Evolutionary conservation across 169 alveolate species (phyloP), one percentile per base, ranked within the genome.

Genomic region (Eimeria sp.): DNA sequence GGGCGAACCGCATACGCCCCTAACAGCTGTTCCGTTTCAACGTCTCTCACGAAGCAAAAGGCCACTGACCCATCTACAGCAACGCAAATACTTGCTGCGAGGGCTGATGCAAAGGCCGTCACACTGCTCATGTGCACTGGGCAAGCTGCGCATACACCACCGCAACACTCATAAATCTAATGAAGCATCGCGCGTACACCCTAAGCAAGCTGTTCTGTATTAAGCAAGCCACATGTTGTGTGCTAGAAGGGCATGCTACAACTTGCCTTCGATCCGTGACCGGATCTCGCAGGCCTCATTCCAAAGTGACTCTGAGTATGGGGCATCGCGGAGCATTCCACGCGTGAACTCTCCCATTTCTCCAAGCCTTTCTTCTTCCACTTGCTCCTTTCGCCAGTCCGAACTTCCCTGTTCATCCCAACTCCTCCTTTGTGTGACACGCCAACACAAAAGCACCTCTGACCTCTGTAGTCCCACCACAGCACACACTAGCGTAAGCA

Each of bases 71-170:
- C 78, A 46, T 87, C 83, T 20, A 87, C 52, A 23, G 93, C 82
- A n/a, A 66, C 64, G 72, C 93, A 87, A 25, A 87, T 11, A 25
- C 43, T 60, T 43, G 93, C 93, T 46, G 93, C 93, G 68, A 87
- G 83, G 8, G 93, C 93, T 25, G 93, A 87, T 40, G 82, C 82
- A 20, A 87, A 87, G 43, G 93, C 93, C 52, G 66, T 64, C 49
- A 58, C 93, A 33, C 80, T 87, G 54, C 93, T 87, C 93, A 87
- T 87, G 66, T 87, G 93, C 64, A 87, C 93, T 27, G 93, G 93
- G 66, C 93, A 87, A 16, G 93, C 93, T 87, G 93, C 74, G 82
- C 82, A 43, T 68, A 78, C 88, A 78, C 88, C 25, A 27, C 68
- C 88, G 68, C 88, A 78, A 43, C 49, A 30, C 68, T 78, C 68